Conservation (phyloP, 768 basidiomycete species). For the Psilocybe cubensis region DNA sequence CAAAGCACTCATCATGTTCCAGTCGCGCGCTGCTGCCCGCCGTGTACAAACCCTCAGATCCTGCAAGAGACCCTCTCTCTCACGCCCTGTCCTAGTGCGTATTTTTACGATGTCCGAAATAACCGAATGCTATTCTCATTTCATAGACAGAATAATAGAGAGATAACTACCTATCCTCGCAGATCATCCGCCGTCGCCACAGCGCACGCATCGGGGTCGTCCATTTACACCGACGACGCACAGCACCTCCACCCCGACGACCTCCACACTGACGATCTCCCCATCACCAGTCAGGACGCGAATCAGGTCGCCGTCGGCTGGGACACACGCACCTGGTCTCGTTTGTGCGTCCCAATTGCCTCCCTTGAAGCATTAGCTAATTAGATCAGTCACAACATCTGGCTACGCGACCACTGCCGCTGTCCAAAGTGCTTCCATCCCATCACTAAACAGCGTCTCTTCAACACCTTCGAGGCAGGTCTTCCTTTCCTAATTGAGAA, state of each 20-base stretch:
- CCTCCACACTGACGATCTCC: constrained; percentile 46
- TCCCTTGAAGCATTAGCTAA: too few species aligned
- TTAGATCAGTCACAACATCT: constrained; percentile 93
- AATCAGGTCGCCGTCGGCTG: constrained; percentile 71
- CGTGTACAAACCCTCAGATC: not conserved
- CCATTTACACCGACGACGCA: constrained; percentile 16
- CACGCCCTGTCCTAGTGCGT: not conserved
- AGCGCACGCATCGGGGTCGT: constrained; percentile 15
- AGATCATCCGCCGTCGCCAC: constrained; percentile 27
- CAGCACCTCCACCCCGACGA: constrained; percentile 27
- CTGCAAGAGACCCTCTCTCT: not conserved
- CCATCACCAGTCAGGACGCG: constrained; percentile 59
- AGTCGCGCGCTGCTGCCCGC: constrained; percentile 3
- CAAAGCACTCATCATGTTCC: not conserved
- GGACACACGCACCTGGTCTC: constrained; percentile 71
- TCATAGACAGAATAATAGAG: not conserved
- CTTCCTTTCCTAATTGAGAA: not conserved
- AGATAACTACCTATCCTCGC: constrained; percentile 4
- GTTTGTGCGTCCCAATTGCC: constrained; percentile 60
- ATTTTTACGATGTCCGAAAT: not conserved
- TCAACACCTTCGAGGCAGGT: constrained; percentile 81
- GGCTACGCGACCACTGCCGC: constrained; percentile 92
- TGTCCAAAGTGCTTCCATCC: constrained; percentile 87
- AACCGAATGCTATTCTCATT: not conserved
- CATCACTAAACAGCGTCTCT: constrained; percentile 86